Evolutionary conservation across 768 basidiomycete species (phyloP), one percentile per base, ranked within the genome.

Genomic region (Trametes meyenii): DNA sequence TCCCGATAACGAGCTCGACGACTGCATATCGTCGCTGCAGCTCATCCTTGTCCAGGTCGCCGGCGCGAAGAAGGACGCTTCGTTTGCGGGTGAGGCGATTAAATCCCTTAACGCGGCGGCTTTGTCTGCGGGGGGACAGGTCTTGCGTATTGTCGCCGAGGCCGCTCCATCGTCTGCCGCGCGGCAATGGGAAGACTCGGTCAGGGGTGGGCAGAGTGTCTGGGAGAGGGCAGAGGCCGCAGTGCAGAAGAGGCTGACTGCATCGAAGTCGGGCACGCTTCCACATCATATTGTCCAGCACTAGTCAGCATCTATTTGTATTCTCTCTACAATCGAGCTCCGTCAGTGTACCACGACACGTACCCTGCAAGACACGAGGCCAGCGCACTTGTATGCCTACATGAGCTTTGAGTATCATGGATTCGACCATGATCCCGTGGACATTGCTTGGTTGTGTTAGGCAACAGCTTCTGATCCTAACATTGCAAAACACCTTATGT

Each of bases 141-240:
- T 67, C 44, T 49, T 63, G 49, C 67, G 71, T 19, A 62, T 71
- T 42, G 72, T 69, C 23, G 72, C 69, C 17, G 72, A 73, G 58
- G 43, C 57, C 16, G 72, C 72, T 8, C 72, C 72, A 16, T 26
- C 60, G 10, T 71, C 70, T 23, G 66, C 66, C 13, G 67, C 65
- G n/a, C 60, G 62, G 16, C 72, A 73, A 59, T 73, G 72, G 72
- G 72, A 71, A 65, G 63, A 64, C 23, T 63, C 66, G 13, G 68
- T 70, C 13, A 42, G 70, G 19, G 66, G 66, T 23, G 69, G 70
- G 3, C 48, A 44, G 35, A 49, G 66, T n/a, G 65, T 73, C 6
- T 73, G 72, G 72, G 67, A 68, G 3, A 36, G 44, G 14, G 72
- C 70, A 13, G 70, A 71, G 61, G 63, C 57, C n/a, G 60, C 64